phyloP scores from a whole-genome alignment of 257 asterid genomes.

The Lavandula angustifolia region DNA sequence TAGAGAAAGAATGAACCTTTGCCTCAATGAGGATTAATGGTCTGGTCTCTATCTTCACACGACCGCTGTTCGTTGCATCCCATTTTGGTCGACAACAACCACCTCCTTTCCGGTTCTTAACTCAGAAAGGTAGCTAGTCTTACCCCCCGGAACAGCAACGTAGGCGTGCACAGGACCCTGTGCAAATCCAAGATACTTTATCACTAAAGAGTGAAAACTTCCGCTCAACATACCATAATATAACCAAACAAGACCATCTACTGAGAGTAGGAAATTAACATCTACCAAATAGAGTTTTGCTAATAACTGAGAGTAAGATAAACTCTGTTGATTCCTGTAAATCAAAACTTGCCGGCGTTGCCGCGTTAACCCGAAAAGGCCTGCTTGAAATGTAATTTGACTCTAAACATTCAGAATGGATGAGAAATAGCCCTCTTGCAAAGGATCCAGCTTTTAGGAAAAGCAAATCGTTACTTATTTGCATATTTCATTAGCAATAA shows the following conservation, averaged over 20 bases:
- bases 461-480: conserved; percentile 23
- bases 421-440: conserved; percentile 92
- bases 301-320: too few relatives aligned
- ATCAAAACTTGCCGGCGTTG: too few relatives aligned
- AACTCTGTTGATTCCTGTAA: too few relatives aligned
- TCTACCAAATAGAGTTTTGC: too few relatives aligned
- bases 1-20: conserved; percentile 49
- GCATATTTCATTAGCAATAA: conserved; percentile 13
- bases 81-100: conserved; percentile 63
- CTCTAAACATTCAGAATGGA: conserved; percentile 90
- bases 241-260: neutral
- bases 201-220: conserved; percentile 6
- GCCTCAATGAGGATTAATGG: conserved; percentile 80
- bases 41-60: conserved; percentile 88
- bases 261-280: neutral
- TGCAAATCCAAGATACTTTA: conserved; percentile 25
- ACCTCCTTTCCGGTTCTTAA: conserved; percentile 80
- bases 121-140: conserved; percentile 84
- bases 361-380: conserved; percentile 95
- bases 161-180: conserved; percentile 91
- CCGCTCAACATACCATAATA: neutral
- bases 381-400: conserved; percentile 91
- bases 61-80: conserved; percentile 85
- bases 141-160: conserved; percentile 77
- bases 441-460: conserved; percentile 75